Evolutionary conservation across 352 stramenopile genomes (phyloP).

Genomic region (Pythium brachiatum): DNA sequence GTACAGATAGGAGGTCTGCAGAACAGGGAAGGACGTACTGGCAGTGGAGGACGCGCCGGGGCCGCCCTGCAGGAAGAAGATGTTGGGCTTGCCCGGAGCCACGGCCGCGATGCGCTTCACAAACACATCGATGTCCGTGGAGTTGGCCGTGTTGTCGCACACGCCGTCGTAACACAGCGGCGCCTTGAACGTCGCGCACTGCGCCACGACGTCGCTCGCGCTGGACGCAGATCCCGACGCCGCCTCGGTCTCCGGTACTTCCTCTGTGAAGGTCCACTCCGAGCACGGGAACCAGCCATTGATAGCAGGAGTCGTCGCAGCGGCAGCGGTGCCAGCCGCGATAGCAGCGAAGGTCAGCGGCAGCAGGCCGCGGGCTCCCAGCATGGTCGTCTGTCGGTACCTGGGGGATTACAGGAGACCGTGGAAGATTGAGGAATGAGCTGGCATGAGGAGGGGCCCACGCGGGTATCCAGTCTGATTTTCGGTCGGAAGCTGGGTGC

Average conservation of each 20-base stretch:
- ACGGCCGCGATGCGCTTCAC: constrained; percentile 34
- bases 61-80: constrained; percentile 24
- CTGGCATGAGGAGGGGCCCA: too few species aligned
- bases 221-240: constrained; percentile 4
- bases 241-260: constrained; percentile 12
- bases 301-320: constrained; percentile 2
- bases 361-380: background rate
- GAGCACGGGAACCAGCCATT: constrained; percentile 52
- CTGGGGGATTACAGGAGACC: background rate
- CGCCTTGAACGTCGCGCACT: constrained; percentile 39
- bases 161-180: constrained; percentile 42
- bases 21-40: constrained; percentile 10
- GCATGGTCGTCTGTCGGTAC: constrained; percentile 1
- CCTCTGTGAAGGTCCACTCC: constrained; percentile 15
- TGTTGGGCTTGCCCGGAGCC: constrained; percentile 8
- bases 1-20: background rate
- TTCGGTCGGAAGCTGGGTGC: background rate
- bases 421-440: constrained; percentile 2
- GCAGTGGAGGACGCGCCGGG: constrained; percentile 14
- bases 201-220: constrained; percentile 12
- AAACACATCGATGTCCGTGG: constrained; percentile 39
- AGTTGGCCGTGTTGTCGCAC: constrained; percentile 27
- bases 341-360: constrained; percentile 2
- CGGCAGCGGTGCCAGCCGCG: background rate
- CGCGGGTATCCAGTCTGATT: background rate